Percentiles rank a stretch among this genome's conserved stretches.
phyloP scores from a whole-genome alignment of 2,329 filamentous ascomycete genomes.

The Epichloe sibirici region DNA sequence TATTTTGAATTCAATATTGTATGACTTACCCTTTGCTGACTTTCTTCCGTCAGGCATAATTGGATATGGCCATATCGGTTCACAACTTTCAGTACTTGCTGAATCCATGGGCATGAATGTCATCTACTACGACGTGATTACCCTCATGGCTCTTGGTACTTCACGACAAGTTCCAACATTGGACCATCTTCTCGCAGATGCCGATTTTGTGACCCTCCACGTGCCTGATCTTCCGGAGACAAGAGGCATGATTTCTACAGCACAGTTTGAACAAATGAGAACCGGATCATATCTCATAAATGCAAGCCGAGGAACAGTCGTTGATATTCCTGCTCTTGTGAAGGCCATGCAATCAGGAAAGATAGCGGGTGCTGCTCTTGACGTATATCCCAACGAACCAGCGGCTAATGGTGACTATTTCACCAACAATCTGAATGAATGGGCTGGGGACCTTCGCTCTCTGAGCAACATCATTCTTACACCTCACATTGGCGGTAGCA shows the following conservation, averaged over 20 bases:
- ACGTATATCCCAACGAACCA: slow-evolving; percentile 92
- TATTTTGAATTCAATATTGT: not conserved
- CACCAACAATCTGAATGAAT: slow-evolving; percentile 67
- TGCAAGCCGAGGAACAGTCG: slow-evolving; percentile 83
- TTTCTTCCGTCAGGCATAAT: slow-evolving; percentile 56
- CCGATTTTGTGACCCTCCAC: slow-evolving; percentile 91
- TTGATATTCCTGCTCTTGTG: slow-evolving; percentile 86
- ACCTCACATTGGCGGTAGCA: slow-evolving; percentile 94
- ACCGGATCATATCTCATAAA: slow-evolving; percentile 90
- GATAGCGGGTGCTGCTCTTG: slow-evolving; percentile 85
- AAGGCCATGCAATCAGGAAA: slow-evolving; percentile 77
- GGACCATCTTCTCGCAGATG: slow-evolving; percentile 59
- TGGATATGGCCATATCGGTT: slow-evolving; percentile 94
- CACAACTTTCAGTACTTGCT: slow-evolving; percentile 86
- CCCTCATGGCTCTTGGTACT: slow-evolving; percentile 87
- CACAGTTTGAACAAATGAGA: slow-evolving; percentile 82
- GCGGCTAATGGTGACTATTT: slow-evolving; percentile 94
- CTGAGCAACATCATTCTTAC: slow-evolving; percentile 91
- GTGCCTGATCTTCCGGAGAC: slow-evolving; percentile 91
- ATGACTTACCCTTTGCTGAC: not conserved
- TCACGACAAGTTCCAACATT: slow-evolving; percentile 71
- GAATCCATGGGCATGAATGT: slow-evolving; percentile 98
- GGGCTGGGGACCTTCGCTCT: slow-evolving; percentile 72
- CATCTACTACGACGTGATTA: slow-evolving; percentile 92
- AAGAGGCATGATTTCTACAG: slow-evolving; percentile 74